phyloP scores from a whole-genome alignment of 2,329 filamentous ascomycete species.

The Grosmannia clavigera region DNA sequence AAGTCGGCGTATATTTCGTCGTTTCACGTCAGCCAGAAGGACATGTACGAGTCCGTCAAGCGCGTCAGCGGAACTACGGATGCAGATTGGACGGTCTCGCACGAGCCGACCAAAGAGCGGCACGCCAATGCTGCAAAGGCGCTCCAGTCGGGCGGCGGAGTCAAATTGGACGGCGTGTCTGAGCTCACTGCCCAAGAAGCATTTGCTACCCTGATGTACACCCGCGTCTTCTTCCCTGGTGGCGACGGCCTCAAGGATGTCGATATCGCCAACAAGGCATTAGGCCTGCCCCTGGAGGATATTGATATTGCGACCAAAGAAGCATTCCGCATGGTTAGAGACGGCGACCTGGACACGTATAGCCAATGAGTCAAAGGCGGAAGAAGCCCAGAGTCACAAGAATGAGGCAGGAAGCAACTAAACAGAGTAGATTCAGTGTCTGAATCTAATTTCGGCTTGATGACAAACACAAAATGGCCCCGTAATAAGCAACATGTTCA shows the following conservation, averaged over 20 bases:
- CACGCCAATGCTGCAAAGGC: constrained; percentile 32
- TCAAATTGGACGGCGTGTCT: constrained; percentile 15
- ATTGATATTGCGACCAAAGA: constrained; percentile 42
- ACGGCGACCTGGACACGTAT: neutral
- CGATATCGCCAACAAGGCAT: constrained; percentile 33
- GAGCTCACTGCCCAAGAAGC: constrained; percentile 26
- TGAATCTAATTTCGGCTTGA: neutral
- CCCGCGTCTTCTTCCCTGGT: constrained; percentile 37
- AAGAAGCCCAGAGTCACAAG: too few relatives aligned
- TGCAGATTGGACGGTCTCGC: constrained; percentile 45
- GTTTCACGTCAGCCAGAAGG: constrained; percentile 47
- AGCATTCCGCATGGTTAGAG: constrained; percentile 31
- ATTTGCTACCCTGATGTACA: constrained; percentile 40
- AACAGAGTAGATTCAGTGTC: too few relatives aligned
- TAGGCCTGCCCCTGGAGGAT: constrained; percentile 47
- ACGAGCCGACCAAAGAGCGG: constrained; percentile 33
- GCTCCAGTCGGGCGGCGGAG: constrained; percentile 17
- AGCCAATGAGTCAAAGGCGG: neutral
- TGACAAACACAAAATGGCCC: neutral
- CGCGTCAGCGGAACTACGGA: constrained; percentile 44
- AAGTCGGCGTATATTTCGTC: constrained; percentile 35
- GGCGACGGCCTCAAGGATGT: constrained; percentile 28
- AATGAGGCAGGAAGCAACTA: too few relatives aligned
- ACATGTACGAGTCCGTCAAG: constrained; percentile 52
- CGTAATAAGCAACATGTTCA: neutral